Percentiles rank a stretch among this genome's conserved stretches.
phyloP scores from a whole-genome alignment of 441 rosid species.

The Adansonia rubrostipa region DNA sequence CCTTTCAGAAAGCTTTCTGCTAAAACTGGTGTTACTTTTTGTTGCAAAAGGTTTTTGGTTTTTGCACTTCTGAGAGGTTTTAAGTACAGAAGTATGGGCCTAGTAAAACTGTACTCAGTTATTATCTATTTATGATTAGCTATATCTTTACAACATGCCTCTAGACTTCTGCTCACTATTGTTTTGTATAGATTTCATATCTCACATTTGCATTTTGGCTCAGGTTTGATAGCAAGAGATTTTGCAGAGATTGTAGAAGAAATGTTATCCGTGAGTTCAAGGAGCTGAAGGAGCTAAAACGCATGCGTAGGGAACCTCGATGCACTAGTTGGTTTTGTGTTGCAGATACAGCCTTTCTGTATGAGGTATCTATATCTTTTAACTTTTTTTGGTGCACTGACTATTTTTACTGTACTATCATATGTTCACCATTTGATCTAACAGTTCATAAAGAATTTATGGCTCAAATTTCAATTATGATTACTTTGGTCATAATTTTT shows the following conservation, averaged over 20 bases:
- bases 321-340: slow-evolving; percentile 91
- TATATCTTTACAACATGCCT: neutral
- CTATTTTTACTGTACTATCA: slow-evolving; percentile 16
- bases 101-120: neutral
- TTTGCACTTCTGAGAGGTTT: neutral
- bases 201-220: slow-evolving; percentile 33
- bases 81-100: neutral
- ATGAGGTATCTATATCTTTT: slow-evolving; percentile 61
- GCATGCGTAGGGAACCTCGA: slow-evolving; percentile 85
- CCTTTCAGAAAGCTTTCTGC: neutral
- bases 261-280: slow-evolving; percentile 96
- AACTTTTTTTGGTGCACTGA: neutral
- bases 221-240: slow-evolving; percentile 98
- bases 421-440: slow-evolving; percentile 15
- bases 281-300: slow-evolving; percentile 93
- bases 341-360: slow-evolving; percentile 83
- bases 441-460: slow-evolving; percentile 8
- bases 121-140: neutral
- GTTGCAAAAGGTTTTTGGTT: neutral
- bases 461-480: neutral
- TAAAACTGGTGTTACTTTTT: slow-evolving; percentile 4
- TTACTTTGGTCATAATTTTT: neutral
- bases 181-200: slow-evolving; percentile 11
- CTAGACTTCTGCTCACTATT: slow-evolving; percentile 25
- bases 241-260: slow-evolving; percentile 97